Base-by-base conservation (phyloP, 352 stramenopile genomes). In the Pythium grandisporangium region DNA sequence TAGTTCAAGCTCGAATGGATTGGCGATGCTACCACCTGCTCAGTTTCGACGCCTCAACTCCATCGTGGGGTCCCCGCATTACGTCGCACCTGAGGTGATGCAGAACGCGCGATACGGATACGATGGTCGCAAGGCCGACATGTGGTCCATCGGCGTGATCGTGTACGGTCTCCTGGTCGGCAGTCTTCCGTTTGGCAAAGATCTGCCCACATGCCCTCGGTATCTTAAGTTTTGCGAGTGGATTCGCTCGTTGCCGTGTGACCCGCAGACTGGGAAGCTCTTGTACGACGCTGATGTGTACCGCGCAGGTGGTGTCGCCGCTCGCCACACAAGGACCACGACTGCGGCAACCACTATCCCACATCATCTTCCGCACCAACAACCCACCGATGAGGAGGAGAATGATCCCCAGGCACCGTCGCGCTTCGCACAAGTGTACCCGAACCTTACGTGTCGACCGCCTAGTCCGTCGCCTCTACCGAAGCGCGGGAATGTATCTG, bases 211-310 rank as follows among this genome's bases (percentile, higher is more conserved):
- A 29, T 98, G 95, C 50, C 77, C 91, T 26, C 67, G 95, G 27
- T 98, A 95, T 66, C 81, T 96, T 53, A 96, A 96, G 41, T 98
- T 97, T 57, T 70, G 75, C 48, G 95, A 97, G 57, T 98, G 90
- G 91, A 70, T 91, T 41, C 65, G 73, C 13, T 74, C 71, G 30
- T 51, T 88, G 14, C 69, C 70, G 2, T 66, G 58, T 14, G 77
- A 88, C 19, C 42, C 65, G 19, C 64, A 87, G 33, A 82, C 70
- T 0, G 69, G 73, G 22, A 88, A 84, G 45, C 58, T 85, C 22
- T 10, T 83, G 25, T 84, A 69, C 25, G 74, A 88, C 14, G 39
- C 36, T 10, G 60, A 58, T 17, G 42, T 77, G 25, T 88, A 76
- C 51, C 58, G 80, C 52, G 2, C 47, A 47, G 6, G 44, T n/a